Evolutionary conservation across 2,329 filamentous ascomycete species (phyloP).

Genomic region (Cercospora canescens): DNA sequence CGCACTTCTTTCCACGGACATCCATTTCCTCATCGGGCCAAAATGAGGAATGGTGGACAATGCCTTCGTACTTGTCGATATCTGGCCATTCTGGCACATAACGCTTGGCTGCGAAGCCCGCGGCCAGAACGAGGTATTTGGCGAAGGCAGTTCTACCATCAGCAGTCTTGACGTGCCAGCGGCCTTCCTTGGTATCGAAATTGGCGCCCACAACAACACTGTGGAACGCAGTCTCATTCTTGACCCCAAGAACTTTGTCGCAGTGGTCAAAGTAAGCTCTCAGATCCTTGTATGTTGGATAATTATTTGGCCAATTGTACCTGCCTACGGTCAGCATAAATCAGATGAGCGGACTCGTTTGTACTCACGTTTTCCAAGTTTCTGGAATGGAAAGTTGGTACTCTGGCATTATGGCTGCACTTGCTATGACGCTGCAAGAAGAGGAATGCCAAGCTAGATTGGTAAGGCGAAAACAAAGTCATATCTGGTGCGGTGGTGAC

Average conservation of each 20-base stretch:
- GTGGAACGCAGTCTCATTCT: conserved; percentile 55
- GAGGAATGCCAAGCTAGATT: neutral
- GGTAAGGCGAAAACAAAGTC: neutral
- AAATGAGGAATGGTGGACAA: conserved; percentile 42
- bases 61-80: conserved; percentile 41
- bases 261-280: conserved; percentile 61
- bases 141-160: conserved; percentile 54
- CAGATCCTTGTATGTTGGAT: conserved; percentile 44
- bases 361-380: conserved; percentile 44
- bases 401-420: no score
- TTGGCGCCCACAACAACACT: conserved; percentile 56
- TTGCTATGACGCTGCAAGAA: no score
- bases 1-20: conserved; percentile 39
- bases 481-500: neutral
- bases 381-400: conserved; percentile 51
- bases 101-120: conserved; percentile 44
- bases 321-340: conserved; percentile 7
- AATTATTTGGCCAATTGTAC: conserved; percentile 20
- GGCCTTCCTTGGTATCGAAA: conserved; percentile 50
- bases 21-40: conserved; percentile 37
- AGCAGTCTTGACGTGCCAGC: conserved; percentile 54
- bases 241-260: conserved; percentile 55
- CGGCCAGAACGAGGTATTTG: conserved; percentile 56
- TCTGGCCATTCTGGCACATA: conserved; percentile 40
- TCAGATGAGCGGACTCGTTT: neutral